These are phyloP conservation scores for Diophrys appendiculata DNA, from an alignment of 73 alveolate genomes.

Conservation along the genomic window DNA sequence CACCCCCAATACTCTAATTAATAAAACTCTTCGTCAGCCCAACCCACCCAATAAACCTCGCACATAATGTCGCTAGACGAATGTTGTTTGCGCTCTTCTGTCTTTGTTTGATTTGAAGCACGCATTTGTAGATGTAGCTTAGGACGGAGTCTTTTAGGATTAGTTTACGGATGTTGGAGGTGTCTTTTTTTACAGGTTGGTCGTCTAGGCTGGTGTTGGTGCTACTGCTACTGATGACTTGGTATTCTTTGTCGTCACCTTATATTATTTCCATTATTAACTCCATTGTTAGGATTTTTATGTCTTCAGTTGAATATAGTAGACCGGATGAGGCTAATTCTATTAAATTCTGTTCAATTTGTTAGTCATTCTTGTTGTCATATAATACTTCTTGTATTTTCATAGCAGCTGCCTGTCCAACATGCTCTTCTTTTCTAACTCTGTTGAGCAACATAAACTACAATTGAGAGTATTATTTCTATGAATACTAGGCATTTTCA, in stretches of 20 bases:
- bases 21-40: constrained; percentile 42
- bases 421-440: constrained; percentile 4
- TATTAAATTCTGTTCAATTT: constrained; percentile 18
- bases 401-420: constrained; percentile 6
- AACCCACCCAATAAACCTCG: constrained; percentile 43
- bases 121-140: constrained; percentile 27
- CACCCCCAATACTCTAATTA: constrained; percentile 10
- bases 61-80: constrained; percentile 34
- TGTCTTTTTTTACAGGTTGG: too few species aligned
- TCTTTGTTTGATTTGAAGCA: constrained; percentile 25
- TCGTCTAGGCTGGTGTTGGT: too few species aligned
- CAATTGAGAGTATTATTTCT: constrained; percentile 10
- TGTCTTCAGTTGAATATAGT: constrained; percentile 35
- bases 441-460: constrained; percentile 23
- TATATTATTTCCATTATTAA: constrained; percentile 31
- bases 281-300: constrained; percentile 21
- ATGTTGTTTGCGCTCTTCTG: constrained; percentile 37
- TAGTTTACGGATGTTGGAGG: constrained; percentile 44
- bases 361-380: constrained; percentile 7
- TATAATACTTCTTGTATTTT: constrained; percentile 15
- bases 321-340: constrained; percentile 1
- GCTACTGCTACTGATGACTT: not conserved
- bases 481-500: constrained; percentile 8
- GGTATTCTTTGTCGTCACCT: not conserved
- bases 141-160: constrained; percentile 15